Evolutionary conservation across 352 stramenopile genomes (phyloP), one percentile per base, ranked within the genome.

Genomic region (Phytophthora palmivora): DNA sequence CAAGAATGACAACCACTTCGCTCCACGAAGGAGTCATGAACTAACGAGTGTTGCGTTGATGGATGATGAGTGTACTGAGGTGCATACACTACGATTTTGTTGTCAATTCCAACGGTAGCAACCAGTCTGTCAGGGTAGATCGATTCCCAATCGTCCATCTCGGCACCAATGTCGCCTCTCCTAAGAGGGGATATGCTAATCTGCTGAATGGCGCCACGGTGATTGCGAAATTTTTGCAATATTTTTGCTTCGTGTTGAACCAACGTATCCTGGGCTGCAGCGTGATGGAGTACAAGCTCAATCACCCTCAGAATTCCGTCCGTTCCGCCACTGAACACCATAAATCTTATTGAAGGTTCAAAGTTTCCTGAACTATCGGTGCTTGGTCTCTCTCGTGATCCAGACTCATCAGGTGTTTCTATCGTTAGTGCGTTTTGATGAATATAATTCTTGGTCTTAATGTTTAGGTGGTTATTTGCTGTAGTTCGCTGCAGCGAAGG

Each of bases 311-410:
- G 34, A 14, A 83, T 63, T 14, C 84, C 84, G 33, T 91, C 80
- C 44, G 75, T 70, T 43, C 82, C 83, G 7, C 84, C 84, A 10
- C 67, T 88, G 55, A 93, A 93, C 2, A 91, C 71, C 58, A 91
- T 74, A 19, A 91, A 87, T n/a, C 43, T 78, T 11, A 89, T 63
- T 6, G 62, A 83, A 42, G 49, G 34, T 16, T 63, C 43, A 6
- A n/a, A 37, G 33, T 33, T 39, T 14, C 21, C 32, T 12, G 11
- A 30, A 36, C 3, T 4, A 7, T 50, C 38, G 10, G 10, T 21
- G 6, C 0, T 7, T 34, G 19, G 12, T 30, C 5, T 30, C 44
- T 42, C 22, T 6, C 42, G 61, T 21, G 38, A 21, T 28, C 18
- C 30, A 46, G 46, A 51, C 6, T 11, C 37, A n/a, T 28, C 18